These are phyloP conservation scores for Podaxis carcinomalis DNA, from an alignment of 768 basidiomycete species.

Conservation along the genomic window DNA sequence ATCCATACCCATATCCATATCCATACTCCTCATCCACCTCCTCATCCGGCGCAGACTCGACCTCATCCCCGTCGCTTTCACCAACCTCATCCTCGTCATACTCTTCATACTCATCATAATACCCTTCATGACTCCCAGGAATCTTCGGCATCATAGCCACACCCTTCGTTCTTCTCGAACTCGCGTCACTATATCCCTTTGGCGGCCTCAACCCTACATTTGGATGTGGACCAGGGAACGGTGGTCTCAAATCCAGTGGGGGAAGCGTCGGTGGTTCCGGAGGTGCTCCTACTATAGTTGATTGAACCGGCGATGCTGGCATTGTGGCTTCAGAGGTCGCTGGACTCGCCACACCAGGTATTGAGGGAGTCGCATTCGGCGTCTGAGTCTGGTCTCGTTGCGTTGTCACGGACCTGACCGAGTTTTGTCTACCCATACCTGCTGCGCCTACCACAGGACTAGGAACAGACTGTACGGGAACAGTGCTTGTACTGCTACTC, in stretches of 20 bases:
- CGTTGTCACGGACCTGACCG: background rate
- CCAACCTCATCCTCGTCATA: slow-evolving; percentile 20
- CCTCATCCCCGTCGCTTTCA: slow-evolving; percentile 19
- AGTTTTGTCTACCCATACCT: background rate
- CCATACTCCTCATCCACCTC: slow-evolving; percentile 26
- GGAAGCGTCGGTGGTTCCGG: slow-evolving; percentile 44
- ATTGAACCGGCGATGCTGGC: background rate
- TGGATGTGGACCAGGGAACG: slow-evolving; percentile 40
- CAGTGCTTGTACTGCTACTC: slow-evolving; percentile 26
- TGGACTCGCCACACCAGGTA: background rate
- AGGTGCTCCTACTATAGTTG: background rate
- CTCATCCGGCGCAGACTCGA: slow-evolving; percentile 17
- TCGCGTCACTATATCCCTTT: slow-evolving; percentile 16
- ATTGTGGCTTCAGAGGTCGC: no score
- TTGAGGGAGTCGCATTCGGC: background rate
- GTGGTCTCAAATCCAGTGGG: slow-evolving; percentile 54
- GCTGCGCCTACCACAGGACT: background rate
- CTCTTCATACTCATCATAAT: slow-evolving; percentile 20
- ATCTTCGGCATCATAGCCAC: slow-evolving; percentile 37
- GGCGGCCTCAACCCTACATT: slow-evolving; percentile 22
- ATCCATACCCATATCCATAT: slow-evolving; percentile 23
- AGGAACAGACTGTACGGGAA: slow-evolving; percentile 31
- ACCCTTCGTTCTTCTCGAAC: slow-evolving; percentile 12
- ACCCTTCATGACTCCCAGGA: slow-evolving; percentile 32
- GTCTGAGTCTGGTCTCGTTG: background rate